Percentiles rank a stretch among this genome's conserved stretches.
These are phyloP conservation scores for Juglanconis sp. DNA, from an alignment of 2,329 filamentous ascomycete species.

Conservation along the genomic window DNA sequence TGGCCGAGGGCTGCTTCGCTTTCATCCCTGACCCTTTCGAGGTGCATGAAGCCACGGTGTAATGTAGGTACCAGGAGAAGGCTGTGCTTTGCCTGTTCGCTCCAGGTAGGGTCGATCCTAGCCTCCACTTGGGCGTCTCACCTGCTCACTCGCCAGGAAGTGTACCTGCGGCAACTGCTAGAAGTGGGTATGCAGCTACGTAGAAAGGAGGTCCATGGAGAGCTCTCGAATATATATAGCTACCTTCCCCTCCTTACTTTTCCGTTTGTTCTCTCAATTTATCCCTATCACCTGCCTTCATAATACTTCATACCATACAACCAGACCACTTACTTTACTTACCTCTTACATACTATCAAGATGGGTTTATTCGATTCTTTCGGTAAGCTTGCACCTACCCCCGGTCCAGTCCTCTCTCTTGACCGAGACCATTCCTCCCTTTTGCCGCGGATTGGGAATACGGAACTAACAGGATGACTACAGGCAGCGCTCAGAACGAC, in stretches of 20 bases:
- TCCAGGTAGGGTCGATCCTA: not conserved
- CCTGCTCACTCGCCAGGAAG: not conserved
- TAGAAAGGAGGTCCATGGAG: not conserved
- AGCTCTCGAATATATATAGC: conserved; percentile 16
- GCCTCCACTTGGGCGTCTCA: conserved; percentile 14
- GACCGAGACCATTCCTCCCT: not conserved
- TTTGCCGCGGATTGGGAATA: not conserved
- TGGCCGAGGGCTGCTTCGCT: conserved; percentile 5
- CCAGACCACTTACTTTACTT: not conserved
- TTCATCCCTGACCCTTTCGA: conserved; percentile 11
- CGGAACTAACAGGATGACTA: not conserved
- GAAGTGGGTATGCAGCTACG: not conserved
- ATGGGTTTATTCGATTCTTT: conserved; percentile 20
- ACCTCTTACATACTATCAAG: conserved; percentile 10
- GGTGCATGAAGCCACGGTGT: not conserved
- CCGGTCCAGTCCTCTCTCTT: not conserved
- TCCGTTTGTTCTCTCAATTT: not conserved
- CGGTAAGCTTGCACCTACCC: conserved; percentile 9
- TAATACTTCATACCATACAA: not conserved
- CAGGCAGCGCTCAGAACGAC: conserved; percentile 23
- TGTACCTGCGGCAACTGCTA: conserved; percentile 1
- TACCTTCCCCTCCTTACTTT: not conserved
- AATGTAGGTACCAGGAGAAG: conserved; percentile 6
- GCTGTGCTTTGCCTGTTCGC: conserved; percentile 8
- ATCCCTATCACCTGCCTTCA: not conserved